Percentiles rank a stretch among this genome's conserved stretches.
Conservation (phyloP, 78 protist genomes). For the Paulinella micropora region DNA sequence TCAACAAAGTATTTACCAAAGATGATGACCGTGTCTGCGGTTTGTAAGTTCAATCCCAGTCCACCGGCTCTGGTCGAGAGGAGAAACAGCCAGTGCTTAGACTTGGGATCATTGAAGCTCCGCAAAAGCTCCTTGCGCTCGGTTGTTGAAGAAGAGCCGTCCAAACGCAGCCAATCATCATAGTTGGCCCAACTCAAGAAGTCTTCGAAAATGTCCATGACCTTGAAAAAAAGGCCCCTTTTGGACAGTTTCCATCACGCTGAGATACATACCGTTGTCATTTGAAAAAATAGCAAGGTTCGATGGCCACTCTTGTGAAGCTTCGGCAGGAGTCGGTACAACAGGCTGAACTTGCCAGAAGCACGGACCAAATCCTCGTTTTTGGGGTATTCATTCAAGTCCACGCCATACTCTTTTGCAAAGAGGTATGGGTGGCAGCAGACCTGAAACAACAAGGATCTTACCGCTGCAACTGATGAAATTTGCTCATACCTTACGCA, state of each 20-base stretch:
- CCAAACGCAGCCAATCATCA: constrained; percentile 2
- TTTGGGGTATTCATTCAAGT: neutral
- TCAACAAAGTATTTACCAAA: constrained; percentile 18
- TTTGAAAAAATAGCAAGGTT: neutral
- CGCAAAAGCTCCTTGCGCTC: neutral
- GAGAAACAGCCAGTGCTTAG: neutral
- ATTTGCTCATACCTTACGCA: too few relatives aligned
- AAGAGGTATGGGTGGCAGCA: too few relatives aligned
- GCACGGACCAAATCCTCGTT: neutral
- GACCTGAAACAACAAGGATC: too few relatives aligned
- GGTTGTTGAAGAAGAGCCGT: constrained; percentile 9
- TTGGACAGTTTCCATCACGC: too few relatives aligned
- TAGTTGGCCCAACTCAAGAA: too few relatives aligned
- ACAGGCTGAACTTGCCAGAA: neutral
- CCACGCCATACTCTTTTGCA: too few relatives aligned
- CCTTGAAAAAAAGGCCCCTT: too few relatives aligned
- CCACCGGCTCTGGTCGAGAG: constrained; percentile 35
- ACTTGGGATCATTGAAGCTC: neutral
- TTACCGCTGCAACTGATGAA: too few relatives aligned
- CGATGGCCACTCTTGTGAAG: neutral
- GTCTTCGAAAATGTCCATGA: neutral
- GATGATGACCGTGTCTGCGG: constrained; percentile 29
- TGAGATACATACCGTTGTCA: too few relatives aligned
- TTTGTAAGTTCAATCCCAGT: constrained; percentile 22
- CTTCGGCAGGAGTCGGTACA: neutral